Evolutionary conservation across 2,329 filamentous ascomycete species (phyloP).

Genomic region (Phoma sp.): DNA sequence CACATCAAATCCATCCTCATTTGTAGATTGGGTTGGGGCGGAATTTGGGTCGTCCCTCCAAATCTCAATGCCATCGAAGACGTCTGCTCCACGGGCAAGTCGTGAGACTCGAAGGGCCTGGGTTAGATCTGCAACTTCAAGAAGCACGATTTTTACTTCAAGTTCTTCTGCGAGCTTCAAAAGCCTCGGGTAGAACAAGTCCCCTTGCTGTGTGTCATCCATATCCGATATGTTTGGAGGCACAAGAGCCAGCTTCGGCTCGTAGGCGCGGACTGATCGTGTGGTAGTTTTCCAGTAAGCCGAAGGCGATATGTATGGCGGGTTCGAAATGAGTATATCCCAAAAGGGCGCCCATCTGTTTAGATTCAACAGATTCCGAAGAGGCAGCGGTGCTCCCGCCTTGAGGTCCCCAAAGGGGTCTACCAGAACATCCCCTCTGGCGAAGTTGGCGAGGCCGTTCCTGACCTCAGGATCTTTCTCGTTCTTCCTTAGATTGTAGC

Average conservation of each 20-base stretch:
- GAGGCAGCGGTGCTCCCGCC: conserved; percentile 5
- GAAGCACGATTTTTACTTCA: conserved; percentile 62
- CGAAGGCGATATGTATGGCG: conserved; percentile 79
- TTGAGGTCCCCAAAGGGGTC: conserved; percentile 57
- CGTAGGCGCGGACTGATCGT: conserved; percentile 78
- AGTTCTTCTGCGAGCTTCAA: conserved; percentile 60
- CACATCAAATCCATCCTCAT: conserved; percentile 32
- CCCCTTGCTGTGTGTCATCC: conserved; percentile 41
- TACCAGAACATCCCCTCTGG: conserved; percentile 51
- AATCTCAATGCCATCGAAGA: conserved; percentile 62
- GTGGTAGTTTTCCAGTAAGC: conserved; percentile 68
- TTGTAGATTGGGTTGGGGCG: not conserved
- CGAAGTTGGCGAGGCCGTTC: conserved; percentile 52
- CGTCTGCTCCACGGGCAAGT: conserved; percentile 43
- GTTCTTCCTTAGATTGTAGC: conserved; percentile 63
- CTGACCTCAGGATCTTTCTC: conserved; percentile 16
- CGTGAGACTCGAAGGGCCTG: conserved; percentile 70
- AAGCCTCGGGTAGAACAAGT: conserved; percentile 73
- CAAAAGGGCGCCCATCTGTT: conserved; percentile 30
- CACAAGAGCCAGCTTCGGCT: conserved; percentile 82
- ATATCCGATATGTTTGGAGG: conserved; percentile 16
- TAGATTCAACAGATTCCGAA: conserved; percentile 26
- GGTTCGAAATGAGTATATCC: conserved; percentile 82
- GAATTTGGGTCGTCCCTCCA: conserved; percentile 68
- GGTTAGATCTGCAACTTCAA: conserved; percentile 73